Conservation (phyloP, 441 rosid species). For the Oxalis stricta region DNA sequence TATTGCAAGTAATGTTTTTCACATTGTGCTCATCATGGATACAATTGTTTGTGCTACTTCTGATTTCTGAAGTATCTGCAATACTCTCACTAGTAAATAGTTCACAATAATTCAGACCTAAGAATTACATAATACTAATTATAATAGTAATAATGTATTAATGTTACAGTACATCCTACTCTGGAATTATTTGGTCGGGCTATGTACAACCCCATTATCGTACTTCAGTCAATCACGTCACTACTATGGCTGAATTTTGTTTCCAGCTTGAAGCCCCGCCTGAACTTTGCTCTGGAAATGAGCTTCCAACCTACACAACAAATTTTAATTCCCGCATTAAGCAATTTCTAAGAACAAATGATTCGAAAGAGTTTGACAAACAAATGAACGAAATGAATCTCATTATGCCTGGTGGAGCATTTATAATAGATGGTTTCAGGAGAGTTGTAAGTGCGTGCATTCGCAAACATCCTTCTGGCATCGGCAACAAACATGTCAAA, state of each 20-base stretch:
- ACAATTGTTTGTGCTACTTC: no score
- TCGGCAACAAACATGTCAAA: conserved; percentile 96
- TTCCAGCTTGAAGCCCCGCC: conserved; percentile 45
- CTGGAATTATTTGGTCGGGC: no score
- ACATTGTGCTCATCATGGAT: no score
- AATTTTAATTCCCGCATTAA: no score
- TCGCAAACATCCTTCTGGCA: conserved; percentile 82
- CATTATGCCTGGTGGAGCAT: conserved; percentile 74
- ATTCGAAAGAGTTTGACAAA: neutral
- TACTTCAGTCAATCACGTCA: neutral
- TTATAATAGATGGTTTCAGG: conserved; percentile 85
- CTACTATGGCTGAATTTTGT: conserved; percentile 41
- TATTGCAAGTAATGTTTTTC: no score
- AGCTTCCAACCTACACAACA: conserved; percentile 55
- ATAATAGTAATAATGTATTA: no score
- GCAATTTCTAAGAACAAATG: neutral
- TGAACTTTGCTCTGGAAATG: conserved; percentile 82
- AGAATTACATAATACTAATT: no score
- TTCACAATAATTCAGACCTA: no score
- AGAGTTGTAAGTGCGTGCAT: conserved; percentile 82
- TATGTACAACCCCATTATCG: neutral
- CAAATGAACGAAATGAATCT: neutral
- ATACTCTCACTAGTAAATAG: no score
- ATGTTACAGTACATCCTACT: no score
- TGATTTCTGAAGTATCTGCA: no score